A percentile compares a stretch with the other conserved stretches of the same genome.
phyloP scores from a whole-genome alignment of 306 rosid species.

The Begonia peltatifolia region DNA sequence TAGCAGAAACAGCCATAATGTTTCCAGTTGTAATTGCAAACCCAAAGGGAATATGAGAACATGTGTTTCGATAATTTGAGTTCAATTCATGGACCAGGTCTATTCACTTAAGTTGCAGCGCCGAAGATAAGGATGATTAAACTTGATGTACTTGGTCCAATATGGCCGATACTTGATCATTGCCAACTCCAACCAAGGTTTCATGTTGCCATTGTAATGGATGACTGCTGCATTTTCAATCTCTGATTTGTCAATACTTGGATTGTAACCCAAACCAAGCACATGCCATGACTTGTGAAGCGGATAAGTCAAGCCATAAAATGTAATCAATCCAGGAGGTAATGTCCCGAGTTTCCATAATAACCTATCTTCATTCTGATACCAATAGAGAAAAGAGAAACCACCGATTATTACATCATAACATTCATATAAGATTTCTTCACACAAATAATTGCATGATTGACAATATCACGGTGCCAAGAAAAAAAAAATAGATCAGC shows the following conservation, averaged over 20 bases:
- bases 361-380: conserved; percentile 80
- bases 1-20: not conserved
- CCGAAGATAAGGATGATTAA: conserved; percentile 63
- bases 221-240: conserved; percentile 84
- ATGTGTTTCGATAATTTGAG: not conserved
- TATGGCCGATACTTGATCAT: conserved; percentile 77
- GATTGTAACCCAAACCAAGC: conserved; percentile 98
- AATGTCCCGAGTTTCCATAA: conserved; percentile 96
- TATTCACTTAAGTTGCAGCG: conserved; percentile 54
- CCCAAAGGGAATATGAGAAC: conserved; percentile 1
- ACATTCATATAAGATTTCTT: not conserved
- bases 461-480: not conserved
- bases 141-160: conserved; percentile 86
- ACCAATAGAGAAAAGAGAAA: conserved; percentile 11
- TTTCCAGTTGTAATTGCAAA: not conserved
- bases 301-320: conserved; percentile 82
- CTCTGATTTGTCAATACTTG: conserved; percentile 52
- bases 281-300: conserved; percentile 93
- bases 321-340: conserved; percentile 94
- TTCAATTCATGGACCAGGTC: conserved; percentile 6
- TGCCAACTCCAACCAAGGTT: conserved; percentile 92
- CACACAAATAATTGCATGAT: conserved; percentile 3
- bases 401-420: conserved; percentile 1
- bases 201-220: conserved; percentile 96
- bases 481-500: conserved; percentile 4